phyloP scores from a whole-genome alignment of 2,329 filamentous ascomycete genomes.

The Mycogone perniciosa region DNA sequence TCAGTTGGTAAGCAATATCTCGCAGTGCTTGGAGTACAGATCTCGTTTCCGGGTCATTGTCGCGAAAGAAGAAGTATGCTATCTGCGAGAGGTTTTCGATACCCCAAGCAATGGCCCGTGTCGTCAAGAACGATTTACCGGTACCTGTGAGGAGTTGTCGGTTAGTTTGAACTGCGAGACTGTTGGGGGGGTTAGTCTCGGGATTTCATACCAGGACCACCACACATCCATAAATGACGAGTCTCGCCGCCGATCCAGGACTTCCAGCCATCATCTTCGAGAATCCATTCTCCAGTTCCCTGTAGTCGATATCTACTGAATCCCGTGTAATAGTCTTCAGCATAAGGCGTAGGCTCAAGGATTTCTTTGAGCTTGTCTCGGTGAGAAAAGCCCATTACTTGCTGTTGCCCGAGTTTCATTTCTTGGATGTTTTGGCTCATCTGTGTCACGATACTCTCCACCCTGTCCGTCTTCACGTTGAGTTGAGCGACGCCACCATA shows the following conservation, averaged over 20 bases:
- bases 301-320: constrained; percentile 35
- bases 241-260: constrained; percentile 33
- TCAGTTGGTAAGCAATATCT: constrained; percentile 41
- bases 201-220: constrained; percentile 34
- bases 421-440: constrained; percentile 30
- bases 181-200: no score
- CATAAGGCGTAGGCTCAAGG: constrained; percentile 35
- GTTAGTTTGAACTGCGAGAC: no score
- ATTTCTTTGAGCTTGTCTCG: constrained; percentile 35
- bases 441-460: constrained; percentile 29
- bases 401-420: constrained; percentile 29
- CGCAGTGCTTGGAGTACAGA: constrained; percentile 39
- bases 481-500: constrained; percentile 31
- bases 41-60: constrained; percentile 39
- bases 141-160: constrained; percentile 23
- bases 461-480: constrained; percentile 30
- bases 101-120: constrained; percentile 37
- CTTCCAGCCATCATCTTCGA: constrained; percentile 32
- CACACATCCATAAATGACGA: constrained; percentile 38
- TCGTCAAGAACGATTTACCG: constrained; percentile 41
- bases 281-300: constrained; percentile 42
- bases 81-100: constrained; percentile 27
- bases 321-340: constrained; percentile 35
- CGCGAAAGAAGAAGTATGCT: constrained; percentile 44
- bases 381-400: constrained; percentile 26